phyloP scores from a whole-genome alignment of 805 yeast genomes.

The Ogataea chonburiensis region DNA sequence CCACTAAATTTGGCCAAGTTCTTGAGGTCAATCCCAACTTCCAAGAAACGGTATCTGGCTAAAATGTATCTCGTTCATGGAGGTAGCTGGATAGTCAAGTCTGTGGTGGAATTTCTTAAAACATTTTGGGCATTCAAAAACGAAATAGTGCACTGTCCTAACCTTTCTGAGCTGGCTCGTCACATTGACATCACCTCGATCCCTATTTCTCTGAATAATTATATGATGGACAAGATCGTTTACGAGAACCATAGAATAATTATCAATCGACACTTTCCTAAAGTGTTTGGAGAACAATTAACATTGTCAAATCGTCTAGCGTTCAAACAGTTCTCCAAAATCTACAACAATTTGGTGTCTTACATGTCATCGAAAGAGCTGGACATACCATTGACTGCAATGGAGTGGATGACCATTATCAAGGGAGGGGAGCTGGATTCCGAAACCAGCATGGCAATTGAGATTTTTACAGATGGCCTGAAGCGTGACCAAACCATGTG shows the following conservation, averaged over 20 bases:
- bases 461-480: slow-evolving; percentile 46
- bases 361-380: slow-evolving; percentile 30
- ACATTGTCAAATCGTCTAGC: slow-evolving; percentile 24
- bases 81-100: slow-evolving; percentile 74
- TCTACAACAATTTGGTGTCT: slow-evolving; percentile 35
- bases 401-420: slow-evolving; percentile 33
- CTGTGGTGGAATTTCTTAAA: slow-evolving; percentile 67
- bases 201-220: slow-evolving; percentile 73
- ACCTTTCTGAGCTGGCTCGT: slow-evolving; percentile 38
- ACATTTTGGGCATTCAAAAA: slow-evolving; percentile 43
- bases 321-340: slow-evolving; percentile 31
- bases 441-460: slow-evolving; percentile 36
- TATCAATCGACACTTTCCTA: slow-evolving; percentile 43
- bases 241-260: slow-evolving; percentile 51
- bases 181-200: slow-evolving; percentile 72
- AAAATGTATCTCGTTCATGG: slow-evolving; percentile 84
- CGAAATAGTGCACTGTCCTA: slow-evolving; percentile 36
- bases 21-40: slow-evolving; percentile 54
- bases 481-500: slow-evolving; percentile 48
- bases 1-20: slow-evolving; percentile 41
- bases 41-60: slow-evolving; percentile 50
- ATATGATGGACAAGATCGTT: slow-evolving; percentile 54
- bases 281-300: slow-evolving; percentile 34
- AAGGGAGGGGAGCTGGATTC: slow-evolving; percentile 26
- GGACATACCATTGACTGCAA: slow-evolving; percentile 20